A percentile compares a stretch with the other conserved stretches of the same genome.
These are phyloP conservation scores for Fusarium redolens DNA, from an alignment of 2,329 filamentous ascomycete species.

Conservation along the genomic window DNA sequence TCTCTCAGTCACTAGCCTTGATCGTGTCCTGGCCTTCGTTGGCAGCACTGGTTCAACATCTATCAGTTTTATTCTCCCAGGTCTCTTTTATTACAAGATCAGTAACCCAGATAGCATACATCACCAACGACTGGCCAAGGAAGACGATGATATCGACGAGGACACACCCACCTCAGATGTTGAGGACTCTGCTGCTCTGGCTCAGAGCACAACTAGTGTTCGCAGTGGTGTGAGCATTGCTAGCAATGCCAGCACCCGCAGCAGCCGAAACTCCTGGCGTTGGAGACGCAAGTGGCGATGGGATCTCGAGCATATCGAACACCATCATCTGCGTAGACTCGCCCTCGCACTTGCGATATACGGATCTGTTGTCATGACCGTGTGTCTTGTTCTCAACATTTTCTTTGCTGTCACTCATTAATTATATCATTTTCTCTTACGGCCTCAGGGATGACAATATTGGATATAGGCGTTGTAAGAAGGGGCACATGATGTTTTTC, in stretches of 20 bases:
- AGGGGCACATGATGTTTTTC: conserved; percentile 36
- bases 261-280: conserved; percentile 54
- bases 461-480: conserved; percentile 39
- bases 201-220: conserved; percentile 60
- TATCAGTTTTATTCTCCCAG: conserved; percentile 96
- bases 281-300: conserved; percentile 68
- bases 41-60: conserved; percentile 94
- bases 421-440: conserved; percentile 24
- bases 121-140: conserved; percentile 88
- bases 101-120: conserved; percentile 87
- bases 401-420: conserved; percentile 75
- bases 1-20: conserved; percentile 89
- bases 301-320: conserved; percentile 72
- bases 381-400: conserved; percentile 86
- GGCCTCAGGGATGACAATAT: conserved; percentile 33
- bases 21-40: conserved; percentile 93
- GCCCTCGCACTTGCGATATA: conserved; percentile 84
- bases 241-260: conserved; percentile 45
- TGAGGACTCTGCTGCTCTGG: conserved; percentile 57
- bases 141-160: conserved; percentile 82
- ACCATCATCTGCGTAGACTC: conserved; percentile 74
- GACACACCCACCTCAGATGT: conserved; percentile 65
- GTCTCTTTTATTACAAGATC: conserved; percentile 98
- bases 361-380: conserved; percentile 87
- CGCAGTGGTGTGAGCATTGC: conserved; percentile 55